Conservation (phyloP, 345 rosid genomes). For the Salix purpurea region DNA sequence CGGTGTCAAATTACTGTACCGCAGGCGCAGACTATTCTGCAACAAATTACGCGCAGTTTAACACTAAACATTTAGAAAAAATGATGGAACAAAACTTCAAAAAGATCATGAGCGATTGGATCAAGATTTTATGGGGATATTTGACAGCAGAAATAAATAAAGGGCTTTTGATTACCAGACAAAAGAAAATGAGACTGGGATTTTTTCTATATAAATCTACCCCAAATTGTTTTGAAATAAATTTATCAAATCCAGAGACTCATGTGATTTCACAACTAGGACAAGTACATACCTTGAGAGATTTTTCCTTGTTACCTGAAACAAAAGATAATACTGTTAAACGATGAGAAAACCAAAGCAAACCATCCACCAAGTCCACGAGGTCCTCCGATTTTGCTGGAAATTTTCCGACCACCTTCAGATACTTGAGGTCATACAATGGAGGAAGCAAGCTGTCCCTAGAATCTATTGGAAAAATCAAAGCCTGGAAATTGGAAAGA, state of each 20-base stretch:
- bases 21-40: not conserved
- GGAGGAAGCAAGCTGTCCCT: not conserved
- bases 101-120: no score
- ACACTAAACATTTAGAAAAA: not conserved
- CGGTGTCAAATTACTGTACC: not conserved
- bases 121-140: no score
- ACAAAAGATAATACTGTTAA: not conserved
- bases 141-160: no score
- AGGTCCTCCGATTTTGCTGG: not conserved
- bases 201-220: no score
- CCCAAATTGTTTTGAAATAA: no score
- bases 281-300: not conserved
- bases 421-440: not conserved
- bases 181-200: no score
- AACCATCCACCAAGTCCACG: not conserved
- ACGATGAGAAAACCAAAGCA: not conserved
- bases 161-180: no score
- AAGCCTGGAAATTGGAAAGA: not conserved
- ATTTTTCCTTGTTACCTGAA: not conserved
- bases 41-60: not conserved
- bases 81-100: no score
- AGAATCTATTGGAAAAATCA: not conserved
- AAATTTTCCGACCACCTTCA: not conserved
- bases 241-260: no score
- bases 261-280: not conserved